Evolutionary conservation across 306 rosid species (phyloP), one percentile per base, ranked within the genome.

Genomic region (Casuarina glauca): DNA sequence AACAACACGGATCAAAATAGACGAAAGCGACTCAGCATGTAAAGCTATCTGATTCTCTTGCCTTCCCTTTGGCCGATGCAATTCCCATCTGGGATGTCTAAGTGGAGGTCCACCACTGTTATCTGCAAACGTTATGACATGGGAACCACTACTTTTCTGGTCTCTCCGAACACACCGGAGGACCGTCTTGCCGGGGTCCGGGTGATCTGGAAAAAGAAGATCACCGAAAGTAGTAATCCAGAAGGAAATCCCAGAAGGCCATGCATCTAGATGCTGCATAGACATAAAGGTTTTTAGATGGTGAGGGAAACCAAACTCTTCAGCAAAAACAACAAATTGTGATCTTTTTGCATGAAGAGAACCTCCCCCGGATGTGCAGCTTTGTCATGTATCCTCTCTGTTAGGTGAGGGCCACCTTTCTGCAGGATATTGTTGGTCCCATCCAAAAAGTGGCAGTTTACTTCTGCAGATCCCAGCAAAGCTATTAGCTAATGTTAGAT

Each of bases 401-500:
- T 61, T 35, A 61, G 39, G 16, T 9, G 39, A 61, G 67, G 43
- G 67, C 67, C 7, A 61, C 17, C 38, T 32, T 35, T 12, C 26
- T 61, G 17, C 67, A 35, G 67, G 67, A 61, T 26, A 61, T 3
- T 61, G 41, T 61, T 13, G 67, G 67, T 26, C 67, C 42, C 67
- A 61, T 35, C 12, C 2, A 10, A 26, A 32, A 60, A 61, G 17
- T 32, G 41, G 42, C 42, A 11, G 16, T 32, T 35, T 61, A 35
- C 43, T 61, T 8, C 17, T 61, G 26, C 12, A 61, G 67, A 61
- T 35, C 13, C 26, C 17, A 45, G 41, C 74, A 19, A 11, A 70
- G 42, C 16, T 11, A 35, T 45, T 7, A n/a, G n/a, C 55, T 13
- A 61, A 77, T 62, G 70, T 50, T 4, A 78, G 80, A 75, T 43